A percentile compares a stretch with the other conserved stretches of the same genome.
Conservation (phyloP, 2,329 filamentous ascomycete species). For the Claviceps citrina region DNA sequence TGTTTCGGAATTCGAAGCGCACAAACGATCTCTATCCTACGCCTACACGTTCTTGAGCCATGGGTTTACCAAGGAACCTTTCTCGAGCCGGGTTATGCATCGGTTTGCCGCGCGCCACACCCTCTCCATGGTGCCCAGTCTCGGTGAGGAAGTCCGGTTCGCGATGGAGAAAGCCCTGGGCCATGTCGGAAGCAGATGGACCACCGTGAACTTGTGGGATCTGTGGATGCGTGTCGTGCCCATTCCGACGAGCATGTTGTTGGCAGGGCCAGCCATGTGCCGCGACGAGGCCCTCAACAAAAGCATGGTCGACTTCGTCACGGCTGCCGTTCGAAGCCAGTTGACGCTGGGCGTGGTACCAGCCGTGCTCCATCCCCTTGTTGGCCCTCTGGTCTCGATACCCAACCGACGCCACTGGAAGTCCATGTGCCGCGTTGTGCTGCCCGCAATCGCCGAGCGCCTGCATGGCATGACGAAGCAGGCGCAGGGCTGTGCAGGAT, state of each 20-base stretch:
- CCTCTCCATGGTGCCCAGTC: conserved; percentile 21
- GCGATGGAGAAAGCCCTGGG: conserved; percentile 22
- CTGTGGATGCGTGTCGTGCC: conserved; percentile 27
- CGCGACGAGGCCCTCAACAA: conserved; percentile 30
- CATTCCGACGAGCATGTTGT: conserved; percentile 26
- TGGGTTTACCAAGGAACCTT: conserved; percentile 19
- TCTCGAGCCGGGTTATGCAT: conserved; percentile 27
- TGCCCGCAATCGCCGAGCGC: conserved; percentile 34
- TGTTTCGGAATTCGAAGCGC: conserved; percentile 26
- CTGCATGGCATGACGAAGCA: conserved; percentile 30
- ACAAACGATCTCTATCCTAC: conserved; percentile 22
- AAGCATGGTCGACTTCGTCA: conserved; percentile 33
- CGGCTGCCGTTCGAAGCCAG: conserved; percentile 30
- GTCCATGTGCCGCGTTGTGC: conserved; percentile 21
- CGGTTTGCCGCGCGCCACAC: conserved; percentile 28
- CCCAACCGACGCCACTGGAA: conserved; percentile 33
- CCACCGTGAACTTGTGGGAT: conserved; percentile 28
- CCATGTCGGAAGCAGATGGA: conserved; percentile 21
- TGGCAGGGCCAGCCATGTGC: conserved; percentile 23
- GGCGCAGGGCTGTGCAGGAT: conserved; percentile 23
- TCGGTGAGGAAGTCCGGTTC: conserved; percentile 25
- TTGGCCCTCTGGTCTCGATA: conserved; percentile 29
- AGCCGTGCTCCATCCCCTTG: conserved; percentile 30
- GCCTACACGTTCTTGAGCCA: conserved; percentile 28
- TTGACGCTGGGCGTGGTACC: conserved; percentile 32